phyloP scores from a whole-genome alignment of 1,284 basidiomycete genomes.

The Filobasidium uniguttulatum region DNA sequence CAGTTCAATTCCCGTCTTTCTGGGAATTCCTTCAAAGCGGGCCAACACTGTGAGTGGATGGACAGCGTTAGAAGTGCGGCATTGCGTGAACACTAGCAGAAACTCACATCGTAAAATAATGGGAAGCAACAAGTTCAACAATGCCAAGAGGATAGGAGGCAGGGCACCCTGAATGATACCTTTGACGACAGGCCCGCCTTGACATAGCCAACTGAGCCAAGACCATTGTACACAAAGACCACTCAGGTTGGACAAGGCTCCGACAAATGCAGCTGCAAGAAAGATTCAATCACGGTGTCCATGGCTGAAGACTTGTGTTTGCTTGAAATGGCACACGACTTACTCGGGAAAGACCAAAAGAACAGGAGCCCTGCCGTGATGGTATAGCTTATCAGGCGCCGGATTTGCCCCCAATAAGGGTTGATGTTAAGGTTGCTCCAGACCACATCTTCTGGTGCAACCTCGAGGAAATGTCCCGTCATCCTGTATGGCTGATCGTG shows the following conservation, averaged over 20 bases:
- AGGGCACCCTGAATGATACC: conserved; percentile 54
- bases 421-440: conserved; percentile 56
- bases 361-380: conserved; percentile 49
- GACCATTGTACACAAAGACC: conserved; percentile 38
- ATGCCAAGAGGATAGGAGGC: conserved; percentile 53
- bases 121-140: conserved; percentile 58
- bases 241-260: conserved; percentile 41
- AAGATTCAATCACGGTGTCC: background rate
- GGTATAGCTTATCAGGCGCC: conserved; percentile 40
- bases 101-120: conserved; percentile 48
- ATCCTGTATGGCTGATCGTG: conserved; percentile 60
- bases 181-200: conserved; percentile 42
- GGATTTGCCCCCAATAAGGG: conserved; percentile 67
- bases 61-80: no score
- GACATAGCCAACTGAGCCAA: conserved; percentile 54
- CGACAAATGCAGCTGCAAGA: conserved; percentile 37
- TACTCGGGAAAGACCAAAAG: conserved; percentile 49
- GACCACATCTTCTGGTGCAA: conserved; percentile 53
- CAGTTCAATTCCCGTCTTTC: conserved; percentile 55
- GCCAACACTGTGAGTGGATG: conserved; percentile 41
- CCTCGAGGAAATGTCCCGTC: conserved; percentile 52
- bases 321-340: conserved; percentile 10
- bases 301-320: no score
- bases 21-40: conserved; percentile 58
- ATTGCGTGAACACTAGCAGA: background rate